A percentile compares a stretch with the other conserved stretches of the same genome.
Conservation (phyloP, 768 basidiomycete genomes). For the Trametes meyenii region DNA sequence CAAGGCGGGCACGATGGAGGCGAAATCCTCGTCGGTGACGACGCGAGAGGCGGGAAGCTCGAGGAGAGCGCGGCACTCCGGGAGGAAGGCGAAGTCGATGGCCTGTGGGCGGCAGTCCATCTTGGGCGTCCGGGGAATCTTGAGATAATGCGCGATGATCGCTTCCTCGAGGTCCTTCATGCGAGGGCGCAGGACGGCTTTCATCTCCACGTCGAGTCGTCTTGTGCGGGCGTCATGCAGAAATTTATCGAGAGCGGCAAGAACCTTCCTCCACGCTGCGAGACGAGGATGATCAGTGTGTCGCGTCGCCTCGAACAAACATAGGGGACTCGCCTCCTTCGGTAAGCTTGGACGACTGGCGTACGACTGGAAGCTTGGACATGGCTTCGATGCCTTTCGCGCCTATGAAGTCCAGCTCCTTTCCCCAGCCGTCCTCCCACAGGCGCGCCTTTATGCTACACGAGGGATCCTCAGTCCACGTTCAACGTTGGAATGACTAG, state of each 20-base stretch:
- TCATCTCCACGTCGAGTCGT: neutral
- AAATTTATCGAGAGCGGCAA: neutral
- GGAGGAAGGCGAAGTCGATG: neutral
- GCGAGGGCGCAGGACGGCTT: neutral
- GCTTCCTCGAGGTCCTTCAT: neutral
- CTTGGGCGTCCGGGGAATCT: neutral
- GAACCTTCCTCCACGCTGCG: neutral
- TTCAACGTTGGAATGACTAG: too few relatives aligned
- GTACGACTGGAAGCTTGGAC: neutral
- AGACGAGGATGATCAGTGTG: neutral
- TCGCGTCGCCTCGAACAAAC: neutral
- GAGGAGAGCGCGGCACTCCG: slow-evolving; percentile 2
- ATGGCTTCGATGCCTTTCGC: neutral
- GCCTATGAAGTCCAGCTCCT: slow-evolving; percentile 3
- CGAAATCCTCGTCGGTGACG: neutral
- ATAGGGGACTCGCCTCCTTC: neutral
- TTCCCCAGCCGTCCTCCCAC: neutral
- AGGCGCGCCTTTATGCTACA: neutral
- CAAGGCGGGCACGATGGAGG: neutral
- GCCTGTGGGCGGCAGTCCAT: slow-evolving; percentile 2
- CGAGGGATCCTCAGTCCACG: neutral
- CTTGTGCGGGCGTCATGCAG: neutral
- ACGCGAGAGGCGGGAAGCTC: neutral
- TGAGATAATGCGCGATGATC: neutral
- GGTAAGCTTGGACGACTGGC: slow-evolving; percentile 6